Evolutionary conservation across 345 rosid genomes (phyloP), one percentile per base, ranked within the genome.

Genomic region (Populus simonii): DNA sequence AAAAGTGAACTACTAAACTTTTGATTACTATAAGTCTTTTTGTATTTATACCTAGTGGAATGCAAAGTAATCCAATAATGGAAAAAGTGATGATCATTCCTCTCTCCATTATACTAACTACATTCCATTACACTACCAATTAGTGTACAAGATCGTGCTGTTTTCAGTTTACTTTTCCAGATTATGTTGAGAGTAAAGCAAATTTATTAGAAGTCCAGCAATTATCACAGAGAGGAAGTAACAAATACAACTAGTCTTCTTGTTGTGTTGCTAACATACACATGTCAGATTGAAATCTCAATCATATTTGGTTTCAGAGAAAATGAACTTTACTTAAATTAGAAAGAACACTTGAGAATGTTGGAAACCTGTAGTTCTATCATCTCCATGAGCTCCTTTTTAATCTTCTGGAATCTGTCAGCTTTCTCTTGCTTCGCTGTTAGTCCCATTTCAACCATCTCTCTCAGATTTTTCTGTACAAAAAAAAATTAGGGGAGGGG

Each of bases 381-480:
- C 84, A 82, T 85, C 69, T 85, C 85, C 55, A 31, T 57, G 41
- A 85, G 76, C 74, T 85, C 85, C 78, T 41, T 55, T 66, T 80
- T 83, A 1, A 82, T 80, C 69, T 76, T 81, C 59, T 79, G 81
- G 79, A 86, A 79, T 65, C 81, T 83, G 41, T 81, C 83, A 76
- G 84, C 88, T 79, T 86, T 86, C 75, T 83, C 88, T 39, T 76
- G 83, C 73, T 83, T 86, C 8, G 86, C 81, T 12, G 84, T 73
- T 35, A 75, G 72, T 65, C 83, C 85, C 80, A 72, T 66, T 31
- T 75, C 75, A 77, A 85, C 81, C 83, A 85, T 85, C 74, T 80
- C 85, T 57, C 79, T 83, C 70, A 82, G 74, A 82, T 85, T 82
- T 68, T 84, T 85, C 88, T 85, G 85, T 25, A 77, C 27, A 3